Evolutionary conservation across 768 basidiomycete species (phyloP).

Genomic region (Amyloporia xantha): DNA sequence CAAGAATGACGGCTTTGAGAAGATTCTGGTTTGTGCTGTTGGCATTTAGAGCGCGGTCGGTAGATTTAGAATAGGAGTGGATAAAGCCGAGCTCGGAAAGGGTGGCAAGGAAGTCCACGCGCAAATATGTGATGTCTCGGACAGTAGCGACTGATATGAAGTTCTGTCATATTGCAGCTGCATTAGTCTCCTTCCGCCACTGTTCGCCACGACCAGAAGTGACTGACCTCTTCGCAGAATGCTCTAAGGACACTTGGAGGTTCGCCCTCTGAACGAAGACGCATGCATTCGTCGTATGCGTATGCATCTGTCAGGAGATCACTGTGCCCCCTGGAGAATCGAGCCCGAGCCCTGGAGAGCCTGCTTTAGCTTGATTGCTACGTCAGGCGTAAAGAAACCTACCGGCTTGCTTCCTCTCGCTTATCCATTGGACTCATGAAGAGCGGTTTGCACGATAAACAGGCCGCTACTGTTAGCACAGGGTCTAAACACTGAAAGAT

Average conservation of each 20-base stretch:
- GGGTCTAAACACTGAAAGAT: slow-evolving; percentile 82
- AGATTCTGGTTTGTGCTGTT: slow-evolving; percentile 67
- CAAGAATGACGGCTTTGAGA: slow-evolving; percentile 78
- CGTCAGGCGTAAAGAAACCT: slow-evolving; percentile 16
- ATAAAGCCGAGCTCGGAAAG: slow-evolving; percentile 69
- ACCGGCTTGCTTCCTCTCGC: slow-evolving; percentile 75
- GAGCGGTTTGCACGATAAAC: slow-evolving; percentile 81
- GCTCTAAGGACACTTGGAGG: slow-evolving; percentile 36
- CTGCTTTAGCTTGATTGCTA: not conserved
- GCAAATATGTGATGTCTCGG: slow-evolving; percentile 72
- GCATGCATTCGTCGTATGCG: slow-evolving; percentile 62
- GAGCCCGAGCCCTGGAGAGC: slow-evolving; percentile 54
- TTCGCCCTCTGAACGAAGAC: slow-evolving; percentile 44
- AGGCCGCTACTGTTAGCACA: slow-evolving; percentile 73
- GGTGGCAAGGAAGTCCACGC: slow-evolving; percentile 68
- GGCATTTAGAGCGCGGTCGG: slow-evolving; percentile 48
- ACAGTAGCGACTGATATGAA: slow-evolving; percentile 73
- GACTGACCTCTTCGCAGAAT: slow-evolving; percentile 67
- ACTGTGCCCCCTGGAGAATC: slow-evolving; percentile 66
- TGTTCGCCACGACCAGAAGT: not conserved
- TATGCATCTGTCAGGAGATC: slow-evolving; percentile 80
- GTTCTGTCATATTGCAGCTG: slow-evolving; percentile 40
- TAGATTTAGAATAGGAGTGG: slow-evolving; percentile 37
- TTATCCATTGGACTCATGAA: slow-evolving; percentile 80
- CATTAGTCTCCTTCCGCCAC: not conserved